Percentiles rank a stretch among this genome's conserved stretches.
Evolutionary conservation across 495 filamentous ascomycete species (phyloP).

Genomic region (Aspergillus taichungensis): DNA sequence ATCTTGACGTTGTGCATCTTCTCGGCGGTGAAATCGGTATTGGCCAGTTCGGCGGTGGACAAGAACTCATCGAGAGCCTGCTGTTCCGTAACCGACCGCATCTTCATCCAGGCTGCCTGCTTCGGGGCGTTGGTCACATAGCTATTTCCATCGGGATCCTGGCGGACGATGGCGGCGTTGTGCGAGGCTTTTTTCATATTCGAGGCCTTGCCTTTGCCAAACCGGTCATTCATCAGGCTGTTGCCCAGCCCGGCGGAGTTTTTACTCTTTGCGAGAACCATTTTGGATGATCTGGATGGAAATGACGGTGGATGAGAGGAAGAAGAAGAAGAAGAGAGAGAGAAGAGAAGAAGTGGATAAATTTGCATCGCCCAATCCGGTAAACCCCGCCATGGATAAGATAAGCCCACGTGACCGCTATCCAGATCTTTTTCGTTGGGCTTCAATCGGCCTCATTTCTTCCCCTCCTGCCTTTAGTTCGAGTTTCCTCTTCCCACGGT

Average conservation of each 20-base stretch:
- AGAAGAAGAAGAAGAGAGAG: conserved; percentile 8
- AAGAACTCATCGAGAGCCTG: conserved; percentile 84
- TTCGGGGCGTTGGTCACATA: conserved; percentile 40
- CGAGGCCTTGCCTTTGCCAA: conserved; percentile 76
- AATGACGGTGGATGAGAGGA: conserved; percentile 9
- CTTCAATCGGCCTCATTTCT: conserved; percentile 30
- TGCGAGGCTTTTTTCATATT: conserved; percentile 60
- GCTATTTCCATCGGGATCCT: conserved; percentile 35
- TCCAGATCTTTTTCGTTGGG: conserved; percentile 15
- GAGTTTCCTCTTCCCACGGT: conserved; percentile 4
- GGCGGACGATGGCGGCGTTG: conserved; percentile 44
- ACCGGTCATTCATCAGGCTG: conserved; percentile 87
- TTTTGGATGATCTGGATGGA: conserved; percentile 34
- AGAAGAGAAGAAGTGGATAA: conserved; percentile 1
- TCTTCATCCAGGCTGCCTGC: conserved; percentile 58
- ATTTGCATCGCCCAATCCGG: conserved; percentile 7
- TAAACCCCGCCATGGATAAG: conserved; percentile 18
- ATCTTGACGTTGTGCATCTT: conserved; percentile 98
- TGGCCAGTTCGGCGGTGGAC: conserved; percentile 84
- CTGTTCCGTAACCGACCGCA: conserved; percentile 97
- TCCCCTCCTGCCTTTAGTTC: conserved; percentile 17
- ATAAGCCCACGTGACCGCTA: conserved; percentile 18
- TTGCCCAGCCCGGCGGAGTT: conserved; percentile 87
- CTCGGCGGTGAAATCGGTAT: conserved; percentile 97
- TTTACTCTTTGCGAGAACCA: conserved; percentile 95